These are phyloP conservation scores for Phytophthora pseudosyringae DNA, from an alignment of 352 stramenopile species.

Conservation along the genomic window DNA sequence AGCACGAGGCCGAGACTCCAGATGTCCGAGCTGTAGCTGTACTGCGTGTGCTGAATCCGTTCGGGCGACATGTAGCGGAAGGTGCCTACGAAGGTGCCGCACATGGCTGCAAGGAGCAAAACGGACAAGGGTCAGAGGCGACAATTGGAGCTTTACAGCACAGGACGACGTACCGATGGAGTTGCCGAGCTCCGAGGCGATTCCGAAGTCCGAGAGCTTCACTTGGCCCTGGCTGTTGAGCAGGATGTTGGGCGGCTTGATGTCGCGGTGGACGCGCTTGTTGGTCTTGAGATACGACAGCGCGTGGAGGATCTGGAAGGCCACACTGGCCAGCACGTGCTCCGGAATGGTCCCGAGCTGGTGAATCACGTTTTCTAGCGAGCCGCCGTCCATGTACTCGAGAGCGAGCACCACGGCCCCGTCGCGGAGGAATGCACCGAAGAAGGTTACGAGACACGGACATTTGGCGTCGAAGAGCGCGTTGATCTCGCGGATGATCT, in stretches of 20 bases:
- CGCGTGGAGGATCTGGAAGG: conserved; percentile 95
- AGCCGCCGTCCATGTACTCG: conserved; percentile 95
- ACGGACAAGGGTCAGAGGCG: conserved; percentile 17
- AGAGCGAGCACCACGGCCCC: conserved; percentile 91
- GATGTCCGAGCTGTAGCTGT: conserved; percentile 92
- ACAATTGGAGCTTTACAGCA: neutral
- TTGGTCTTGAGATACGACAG: conserved; percentile 95
- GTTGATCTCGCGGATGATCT: conserved; percentile 91
- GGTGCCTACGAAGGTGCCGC: conserved; percentile 94
- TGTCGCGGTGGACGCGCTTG: conserved; percentile 93
- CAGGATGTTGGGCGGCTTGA: conserved; percentile 97
- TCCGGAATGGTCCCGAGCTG: conserved; percentile 88
- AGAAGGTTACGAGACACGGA: conserved; percentile 90
- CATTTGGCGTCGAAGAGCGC: conserved; percentile 87
- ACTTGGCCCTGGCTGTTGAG: conserved; percentile 91
- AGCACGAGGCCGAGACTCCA: conserved; percentile 94
- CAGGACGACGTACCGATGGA: conserved; percentile 63
- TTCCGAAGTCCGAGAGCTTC: conserved; percentile 98
- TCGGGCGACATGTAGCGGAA: conserved; percentile 95
- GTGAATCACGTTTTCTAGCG: conserved; percentile 89
- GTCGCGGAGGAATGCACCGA: conserved; percentile 90
- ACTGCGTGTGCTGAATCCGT: conserved; percentile 88
- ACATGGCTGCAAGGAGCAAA: conserved; percentile 75
- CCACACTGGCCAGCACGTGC: conserved; percentile 86
- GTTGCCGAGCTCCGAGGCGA: conserved; percentile 87